These are phyloP conservation scores for Ophiostoma novo-ulmi DNA, from an alignment of 2,329 filamentous ascomycete species.

Conservation along the genomic window DNA sequence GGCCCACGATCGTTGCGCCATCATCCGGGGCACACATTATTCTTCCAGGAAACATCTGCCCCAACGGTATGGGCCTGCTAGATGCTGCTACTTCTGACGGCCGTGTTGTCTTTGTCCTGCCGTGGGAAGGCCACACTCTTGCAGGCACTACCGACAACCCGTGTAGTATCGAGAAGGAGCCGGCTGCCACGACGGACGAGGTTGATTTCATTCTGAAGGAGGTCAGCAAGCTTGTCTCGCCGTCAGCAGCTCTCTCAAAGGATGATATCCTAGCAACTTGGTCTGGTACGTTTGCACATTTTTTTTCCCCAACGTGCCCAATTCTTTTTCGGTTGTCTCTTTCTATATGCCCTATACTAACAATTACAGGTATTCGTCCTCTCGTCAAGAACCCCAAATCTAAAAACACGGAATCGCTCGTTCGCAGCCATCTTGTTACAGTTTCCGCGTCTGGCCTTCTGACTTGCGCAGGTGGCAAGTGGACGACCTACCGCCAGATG, in stretches of 20 bases:
- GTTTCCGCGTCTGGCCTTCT: conserved; percentile 69
- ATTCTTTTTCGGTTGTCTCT: background rate
- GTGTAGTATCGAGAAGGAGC: conserved; percentile 48
- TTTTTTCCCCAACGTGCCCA: background rate
- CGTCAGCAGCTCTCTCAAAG: conserved; percentile 42
- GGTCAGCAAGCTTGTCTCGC: conserved; percentile 68
- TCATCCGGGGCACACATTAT: conserved; percentile 79
- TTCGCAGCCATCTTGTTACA: conserved; percentile 75
- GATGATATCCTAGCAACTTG: conserved; percentile 40
- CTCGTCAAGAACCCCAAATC: conserved; percentile 76
- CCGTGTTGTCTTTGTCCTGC: conserved; percentile 82
- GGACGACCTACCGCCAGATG: conserved; percentile 88
- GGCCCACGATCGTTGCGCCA: conserved; percentile 70
- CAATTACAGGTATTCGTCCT: conserved; percentile 55
- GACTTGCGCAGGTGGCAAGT: conserved; percentile 79
- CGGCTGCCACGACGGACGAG: conserved; percentile 19
- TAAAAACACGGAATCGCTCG: conserved; percentile 75
- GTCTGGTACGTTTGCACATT: conserved; percentile 42
- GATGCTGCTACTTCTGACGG: conserved; percentile 77
- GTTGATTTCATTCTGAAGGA: conserved; percentile 59
- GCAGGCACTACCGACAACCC: conserved; percentile 77
- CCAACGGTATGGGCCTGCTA: conserved; percentile 75
- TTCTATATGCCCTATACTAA: conserved; percentile 23
- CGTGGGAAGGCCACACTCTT: conserved; percentile 82
- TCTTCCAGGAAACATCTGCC: conserved; percentile 72